Percentiles rank a stretch among this genome's conserved stretches.
These are phyloP conservation scores for Plasmodium yoelii DNA, from an alignment of 169 alveolate species.

Conservation along the genomic window DNA sequence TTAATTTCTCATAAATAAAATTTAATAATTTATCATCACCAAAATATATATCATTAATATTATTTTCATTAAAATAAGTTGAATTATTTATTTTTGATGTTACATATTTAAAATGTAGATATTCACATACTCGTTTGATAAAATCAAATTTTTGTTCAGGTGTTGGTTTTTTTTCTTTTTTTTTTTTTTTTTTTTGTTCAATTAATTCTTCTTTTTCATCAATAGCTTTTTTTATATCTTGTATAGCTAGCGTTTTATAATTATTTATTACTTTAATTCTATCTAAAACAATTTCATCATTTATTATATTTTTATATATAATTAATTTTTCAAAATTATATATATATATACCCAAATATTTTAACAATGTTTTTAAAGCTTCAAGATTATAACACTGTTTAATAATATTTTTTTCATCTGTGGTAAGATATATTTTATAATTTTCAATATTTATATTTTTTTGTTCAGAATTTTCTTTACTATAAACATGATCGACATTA, in stretches of 20 bases:
- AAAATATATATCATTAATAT: constrained; percentile 29
- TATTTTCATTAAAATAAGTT: not conserved
- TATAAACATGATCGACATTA: not conserved
- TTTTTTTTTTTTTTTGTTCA: constrained; percentile 47
- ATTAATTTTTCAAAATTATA: constrained; percentile 6
- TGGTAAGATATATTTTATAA: constrained; percentile 20
- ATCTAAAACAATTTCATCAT: constrained; percentile 27
- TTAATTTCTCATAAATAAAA: constrained; percentile 35
- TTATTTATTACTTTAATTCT: constrained; percentile 31
- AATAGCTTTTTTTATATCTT: constrained; percentile 22
- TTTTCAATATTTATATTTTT: no score
- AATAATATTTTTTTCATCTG: constrained; percentile 7
- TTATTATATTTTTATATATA: constrained; percentile 32
- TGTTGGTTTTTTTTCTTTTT: constrained; percentile 55
- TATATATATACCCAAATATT: constrained; percentile 21
- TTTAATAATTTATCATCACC: constrained; percentile 57
- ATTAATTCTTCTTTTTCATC: constrained; percentile 35
- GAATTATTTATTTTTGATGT: not conserved
- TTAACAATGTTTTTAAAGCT: constrained; percentile 2
- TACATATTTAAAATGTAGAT: constrained; percentile 12
- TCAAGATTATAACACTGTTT: constrained; percentile 4
- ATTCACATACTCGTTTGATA: constrained; percentile 63
- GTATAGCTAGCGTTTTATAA: constrained; percentile 44
- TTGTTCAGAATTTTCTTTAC: constrained; percentile 1
- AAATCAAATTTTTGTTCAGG: constrained; percentile 41